phyloP scores from a whole-genome alignment of 306 rosid genomes.

The Crataegus laevigata region DNA sequence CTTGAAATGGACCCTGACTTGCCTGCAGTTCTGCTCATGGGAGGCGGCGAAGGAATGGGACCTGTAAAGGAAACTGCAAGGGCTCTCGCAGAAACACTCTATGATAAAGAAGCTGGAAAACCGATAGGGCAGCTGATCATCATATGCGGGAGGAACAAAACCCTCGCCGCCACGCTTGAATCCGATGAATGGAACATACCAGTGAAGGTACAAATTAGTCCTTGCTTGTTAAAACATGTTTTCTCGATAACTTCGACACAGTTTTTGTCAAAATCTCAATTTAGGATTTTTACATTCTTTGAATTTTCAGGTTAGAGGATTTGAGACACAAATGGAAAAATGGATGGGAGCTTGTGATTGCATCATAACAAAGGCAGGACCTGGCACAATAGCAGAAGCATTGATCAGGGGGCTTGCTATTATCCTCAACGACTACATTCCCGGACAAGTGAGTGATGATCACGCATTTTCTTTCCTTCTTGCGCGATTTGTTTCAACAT shows the following conservation, averaged over 20 bases:
- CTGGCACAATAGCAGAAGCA: slow-evolving; percentile 98
- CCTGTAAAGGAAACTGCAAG: slow-evolving; percentile 93
- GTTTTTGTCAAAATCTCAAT: not conserved
- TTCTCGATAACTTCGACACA: not conserved
- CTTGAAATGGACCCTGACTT: slow-evolving; percentile 70
- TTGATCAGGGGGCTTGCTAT: slow-evolving; percentile 97
- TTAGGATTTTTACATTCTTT: not conserved
- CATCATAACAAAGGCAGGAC: slow-evolving; percentile 98
- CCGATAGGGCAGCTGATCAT: slow-evolving; percentile 76
- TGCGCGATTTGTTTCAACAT: not conserved
- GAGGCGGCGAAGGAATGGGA: slow-evolving; percentile 99
- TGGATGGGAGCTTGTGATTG: slow-evolving; percentile 99
- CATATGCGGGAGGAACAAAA: slow-evolving; percentile 82
- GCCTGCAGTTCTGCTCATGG: slow-evolving; percentile 95
- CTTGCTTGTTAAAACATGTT: slow-evolving; percentile 1
- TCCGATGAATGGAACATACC: slow-evolving; percentile 74
- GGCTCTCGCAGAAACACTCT: slow-evolving; percentile 78
- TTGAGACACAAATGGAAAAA: slow-evolving; percentile 81
- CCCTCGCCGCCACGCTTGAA: slow-evolving; percentile 51
- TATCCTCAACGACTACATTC: slow-evolving; percentile 90
- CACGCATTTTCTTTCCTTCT: not conserved
- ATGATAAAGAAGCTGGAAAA: slow-evolving; percentile 48
- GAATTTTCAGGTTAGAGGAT: slow-evolving; percentile 65
- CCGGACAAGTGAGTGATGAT: slow-evolving; percentile 69
- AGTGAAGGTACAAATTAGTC: slow-evolving; percentile 46